These are phyloP conservation scores for Phylloporus sp. DNA, from an alignment of 768 basidiomycete genomes.

Conservation along the genomic window DNA sequence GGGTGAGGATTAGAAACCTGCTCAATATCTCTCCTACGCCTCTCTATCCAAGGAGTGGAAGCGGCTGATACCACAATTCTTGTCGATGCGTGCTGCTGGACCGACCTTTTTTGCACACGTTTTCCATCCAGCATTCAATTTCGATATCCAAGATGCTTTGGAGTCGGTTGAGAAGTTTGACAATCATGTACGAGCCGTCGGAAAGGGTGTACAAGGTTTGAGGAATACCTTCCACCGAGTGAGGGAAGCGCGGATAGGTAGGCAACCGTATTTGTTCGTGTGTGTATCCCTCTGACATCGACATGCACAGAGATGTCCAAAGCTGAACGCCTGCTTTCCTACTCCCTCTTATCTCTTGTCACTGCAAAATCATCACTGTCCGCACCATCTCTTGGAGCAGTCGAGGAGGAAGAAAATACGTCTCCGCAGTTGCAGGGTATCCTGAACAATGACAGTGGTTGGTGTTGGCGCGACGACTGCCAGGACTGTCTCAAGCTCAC, in stretches of 20 bases:
- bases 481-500: conserved; percentile 72
- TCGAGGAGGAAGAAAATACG: conserved; percentile 43
- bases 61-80: conserved; percentile 53
- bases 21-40: background rate
- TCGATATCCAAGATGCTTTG: conserved; percentile 67
- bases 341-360: conserved; percentile 68
- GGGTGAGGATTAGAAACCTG: background rate
- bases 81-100: conserved; percentile 61
- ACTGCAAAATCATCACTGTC: conserved; percentile 60
- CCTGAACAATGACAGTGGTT: conserved; percentile 67
- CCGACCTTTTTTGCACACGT: conserved; percentile 73
- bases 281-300: background rate
- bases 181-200: conserved; percentile 58
- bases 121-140: conserved; percentile 80
- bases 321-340: conserved; percentile 67
- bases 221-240: conserved; percentile 57
- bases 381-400: conserved; percentile 41
- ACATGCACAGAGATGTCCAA: conserved; percentile 65
- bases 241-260: conserved; percentile 66
- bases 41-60: conserved; percentile 59
- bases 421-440: conserved; percentile 46
- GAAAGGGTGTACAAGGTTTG: conserved; percentile 62
- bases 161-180: conserved; percentile 59
- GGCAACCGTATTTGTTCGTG: conserved; percentile 13
- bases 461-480: conserved; percentile 85